phyloP scores from a whole-genome alignment of 208 protist species.

The Lotmaria passim region DNA sequence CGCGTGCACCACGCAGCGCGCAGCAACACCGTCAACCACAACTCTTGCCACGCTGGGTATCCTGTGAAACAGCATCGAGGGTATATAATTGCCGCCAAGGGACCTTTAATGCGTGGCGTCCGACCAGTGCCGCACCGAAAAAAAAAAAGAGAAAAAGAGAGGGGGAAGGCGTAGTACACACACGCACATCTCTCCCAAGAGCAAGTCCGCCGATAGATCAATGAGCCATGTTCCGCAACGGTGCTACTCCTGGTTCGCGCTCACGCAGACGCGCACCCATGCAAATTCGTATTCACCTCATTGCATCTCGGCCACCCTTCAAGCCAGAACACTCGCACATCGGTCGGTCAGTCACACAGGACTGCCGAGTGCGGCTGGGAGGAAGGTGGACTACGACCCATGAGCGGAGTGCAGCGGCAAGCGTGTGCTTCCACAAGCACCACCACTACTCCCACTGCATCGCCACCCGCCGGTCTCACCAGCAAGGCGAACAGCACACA shows the following conservation, averaged over 20 bases:
- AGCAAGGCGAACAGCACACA: constrained; percentile 29
- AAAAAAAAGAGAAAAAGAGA: constrained; percentile 6
- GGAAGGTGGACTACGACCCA: constrained; percentile 7
- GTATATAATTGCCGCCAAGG: constrained; percentile 44
- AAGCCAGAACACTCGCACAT: constrained; percentile 9
- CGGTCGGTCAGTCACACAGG: neutral
- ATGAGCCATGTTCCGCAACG: constrained; percentile 27
- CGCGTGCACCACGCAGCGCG: constrained; percentile 1
- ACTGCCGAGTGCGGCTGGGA: neutral
- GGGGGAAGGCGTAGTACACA: too few species aligned
- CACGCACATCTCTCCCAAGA: constrained; percentile 21
- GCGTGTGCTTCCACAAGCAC: too few species aligned
- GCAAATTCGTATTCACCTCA: too few species aligned
- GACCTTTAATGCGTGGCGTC: constrained; percentile 28
- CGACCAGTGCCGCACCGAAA: neutral
- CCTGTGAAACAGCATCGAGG: constrained; percentile 38
- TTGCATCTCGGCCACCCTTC: constrained; percentile 27
- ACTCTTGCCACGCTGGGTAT: constrained; percentile 47
- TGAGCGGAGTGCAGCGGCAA: too few species aligned
- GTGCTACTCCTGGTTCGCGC: constrained; percentile 32
- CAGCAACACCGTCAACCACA: neutral
- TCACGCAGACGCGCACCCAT: neutral
- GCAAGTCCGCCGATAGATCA: constrained; percentile 32
- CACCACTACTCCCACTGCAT: too few species aligned
- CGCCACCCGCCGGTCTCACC: neutral